phyloP scores from a whole-genome alignment of 2,329 filamentous ascomycete genomes.

The Cladosporium cucumerinum region DNA sequence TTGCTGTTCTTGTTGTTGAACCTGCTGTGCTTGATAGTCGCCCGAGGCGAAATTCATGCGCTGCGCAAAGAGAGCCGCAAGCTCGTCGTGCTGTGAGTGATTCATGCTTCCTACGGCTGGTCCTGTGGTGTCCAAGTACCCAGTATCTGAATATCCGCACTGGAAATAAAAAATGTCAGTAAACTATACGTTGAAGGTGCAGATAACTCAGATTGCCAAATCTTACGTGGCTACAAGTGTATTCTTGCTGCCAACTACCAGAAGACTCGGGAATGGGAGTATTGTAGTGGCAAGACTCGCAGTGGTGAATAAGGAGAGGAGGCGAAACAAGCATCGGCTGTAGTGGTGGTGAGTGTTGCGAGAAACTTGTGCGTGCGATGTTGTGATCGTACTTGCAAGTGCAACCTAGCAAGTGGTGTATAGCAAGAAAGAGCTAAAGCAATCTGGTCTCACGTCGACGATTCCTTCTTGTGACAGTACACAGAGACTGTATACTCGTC shows the following conservation, averaged over 20 bases:
- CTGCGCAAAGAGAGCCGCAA: constrained; percentile 73
- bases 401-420: background rate
- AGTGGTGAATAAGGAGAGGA: constrained; percentile 30
- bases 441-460: background rate
- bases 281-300: constrained; percentile 30
- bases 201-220: constrained; percentile 20
- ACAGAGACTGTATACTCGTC: background rate
- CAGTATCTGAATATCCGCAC: constrained; percentile 42
- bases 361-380: constrained; percentile 4
- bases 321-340: constrained; percentile 21
- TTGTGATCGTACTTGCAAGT: background rate
- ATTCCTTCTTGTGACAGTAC: background rate
- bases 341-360: background rate
- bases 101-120: constrained; percentile 44
- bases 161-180: constrained; percentile 27
- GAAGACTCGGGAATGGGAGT: constrained; percentile 41
- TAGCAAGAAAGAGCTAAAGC: background rate
- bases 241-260: constrained; percentile 43
- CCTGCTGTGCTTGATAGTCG: background rate
- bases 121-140: constrained; percentile 42
- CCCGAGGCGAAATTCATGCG: constrained; percentile 55
- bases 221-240: constrained; percentile 46
- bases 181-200: background rate
- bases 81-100: constrained; percentile 70
- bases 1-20: background rate